Evolutionary conservation across 2,329 filamentous ascomycete genomes (phyloP), one percentile per base, ranked within the genome.

Genomic region (Parascedosporium putredinis): DNA sequence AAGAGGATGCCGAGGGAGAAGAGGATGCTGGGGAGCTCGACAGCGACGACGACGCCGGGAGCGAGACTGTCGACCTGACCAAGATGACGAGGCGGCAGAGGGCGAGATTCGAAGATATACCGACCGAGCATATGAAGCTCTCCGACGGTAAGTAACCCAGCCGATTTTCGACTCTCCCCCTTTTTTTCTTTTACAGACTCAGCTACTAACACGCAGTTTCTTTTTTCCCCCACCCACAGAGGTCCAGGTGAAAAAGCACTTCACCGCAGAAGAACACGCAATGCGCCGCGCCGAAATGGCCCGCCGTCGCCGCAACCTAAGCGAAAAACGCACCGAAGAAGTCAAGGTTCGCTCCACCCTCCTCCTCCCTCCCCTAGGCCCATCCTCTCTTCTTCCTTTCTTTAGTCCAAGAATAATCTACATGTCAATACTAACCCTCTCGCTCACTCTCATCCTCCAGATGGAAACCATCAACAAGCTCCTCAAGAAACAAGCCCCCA

Each of bases 381-480:
- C 25, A 18, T 22, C 22, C 14, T 18, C 2, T 24, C 20, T 16
- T 18, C 33, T 43, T 36, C 24, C 20, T 12, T n/a, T 23, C 18
- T 18, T 42, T n/a, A n/a, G n/a, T n/a, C n/a, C n/a, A n/a, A n/a
- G n/a, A n/a, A n/a, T n/a, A n/a, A n/a, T n/a, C n/a, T n/a, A n/a
- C 23, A 16, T 46, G 9, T 22, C 12, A 22, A 27, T 24, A 7
- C 20, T 29, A 18, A 34, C 3, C 9, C 8, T 34, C 18, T 6
- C 10, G 22, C 4, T 29, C 43, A 22, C 23, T 14, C n/a, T 16
- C 25, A 14, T 2, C 22, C 24, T 47, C 18, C 57, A 90, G 86
- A 87, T 88, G 78, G 87, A 91, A 71, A 93, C 87, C 0, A 91
- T 93, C 75, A 90, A 93, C 71, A 89, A 90, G 59, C 79, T 93